A percentile compares a stretch with the other conserved stretches of the same genome.
phyloP scores from a whole-genome alignment of 129 eudicot species.

The Centella asiatica region DNA sequence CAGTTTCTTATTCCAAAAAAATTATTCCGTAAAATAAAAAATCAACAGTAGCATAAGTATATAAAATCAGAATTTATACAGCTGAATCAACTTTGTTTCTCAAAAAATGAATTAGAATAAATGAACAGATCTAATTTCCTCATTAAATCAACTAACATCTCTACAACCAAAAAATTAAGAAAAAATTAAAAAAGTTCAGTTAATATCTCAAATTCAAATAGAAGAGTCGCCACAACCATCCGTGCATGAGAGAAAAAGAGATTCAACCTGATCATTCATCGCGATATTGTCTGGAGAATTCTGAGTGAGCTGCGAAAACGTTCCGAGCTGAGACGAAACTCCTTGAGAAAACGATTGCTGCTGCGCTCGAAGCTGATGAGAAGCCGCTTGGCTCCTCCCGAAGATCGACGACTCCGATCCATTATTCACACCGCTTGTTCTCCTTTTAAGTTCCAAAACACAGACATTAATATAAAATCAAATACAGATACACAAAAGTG shows the following conservation, averaged over 20 bases:
- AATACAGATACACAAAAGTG: not conserved
- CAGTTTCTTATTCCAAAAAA: too few species aligned
- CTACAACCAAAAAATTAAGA: too few species aligned
- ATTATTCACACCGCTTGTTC: slow-evolving; percentile 32
- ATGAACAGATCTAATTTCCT: not conserved
- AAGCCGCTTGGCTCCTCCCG: slow-evolving; percentile 45
- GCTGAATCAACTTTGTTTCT: too few species aligned
- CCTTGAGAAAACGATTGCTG: slow-evolving; percentile 80
- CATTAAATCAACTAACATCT: too few species aligned
- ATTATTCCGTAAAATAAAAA: too few species aligned
- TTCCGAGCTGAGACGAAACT: slow-evolving; percentile 62
- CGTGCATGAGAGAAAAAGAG: not conserved
- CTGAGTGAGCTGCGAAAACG: slow-evolving; percentile 77
- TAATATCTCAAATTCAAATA: not conserved
- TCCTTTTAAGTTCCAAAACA: slow-evolving; percentile 29
- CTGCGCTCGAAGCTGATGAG: slow-evolving; percentile 54
- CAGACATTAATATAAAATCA: not conserved
- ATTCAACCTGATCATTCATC: slow-evolving; percentile 21
- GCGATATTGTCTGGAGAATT: slow-evolving; percentile 27
- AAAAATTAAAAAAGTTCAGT: not conserved
- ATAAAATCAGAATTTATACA: not conserved
- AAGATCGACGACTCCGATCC: slow-evolving; percentile 52
- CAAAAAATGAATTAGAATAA: not conserved
- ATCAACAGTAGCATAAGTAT: too few species aligned
- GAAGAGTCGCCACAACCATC: not conserved